A percentile compares a stretch with the other conserved stretches of the same genome.
Conservation (phyloP, 2,329 filamentous ascomycete species). For the Colletotrichum nymphaeae region DNA sequence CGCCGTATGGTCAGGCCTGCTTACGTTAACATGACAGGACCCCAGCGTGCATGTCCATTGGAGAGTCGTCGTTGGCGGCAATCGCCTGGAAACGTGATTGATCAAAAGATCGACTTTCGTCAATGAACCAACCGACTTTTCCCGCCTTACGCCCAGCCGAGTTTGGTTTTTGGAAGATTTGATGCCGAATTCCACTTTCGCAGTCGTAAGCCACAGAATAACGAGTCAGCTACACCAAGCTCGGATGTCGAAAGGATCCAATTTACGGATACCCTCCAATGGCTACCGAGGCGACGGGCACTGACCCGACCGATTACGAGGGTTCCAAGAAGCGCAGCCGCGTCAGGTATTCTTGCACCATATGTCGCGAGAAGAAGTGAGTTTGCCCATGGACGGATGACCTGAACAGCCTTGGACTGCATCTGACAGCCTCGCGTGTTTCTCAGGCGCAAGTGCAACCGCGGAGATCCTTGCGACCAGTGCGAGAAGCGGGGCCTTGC, state of each 20-base stretch:
- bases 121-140: background rate
- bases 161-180: background rate
- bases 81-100: background rate
- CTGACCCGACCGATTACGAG: conserved; percentile 44
- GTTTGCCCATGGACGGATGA: background rate
- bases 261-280: background rate
- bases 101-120: background rate
- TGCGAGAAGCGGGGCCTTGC: conserved; percentile 45
- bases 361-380: conserved; percentile 49
- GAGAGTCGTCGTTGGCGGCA: background rate
- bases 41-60: background rate
- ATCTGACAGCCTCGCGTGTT: background rate
- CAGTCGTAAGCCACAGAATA: background rate
- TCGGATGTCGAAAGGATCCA: background rate
- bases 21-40: background rate
- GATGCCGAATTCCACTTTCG: background rate
- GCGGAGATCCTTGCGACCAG: conserved; percentile 45
- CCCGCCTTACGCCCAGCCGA: background rate
- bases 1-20: background rate
- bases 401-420: background rate
- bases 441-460: conserved; percentile 46
- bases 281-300: conserved; percentile 46
- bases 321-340: conserved; percentile 45
- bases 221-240: background rate
- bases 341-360: conserved; percentile 47